Evolutionary conservation across 2,329 filamentous ascomycete genomes (phyloP), one percentile per base, ranked within the genome.

Genomic region (Allantophomopsis lycopodina): DNA sequence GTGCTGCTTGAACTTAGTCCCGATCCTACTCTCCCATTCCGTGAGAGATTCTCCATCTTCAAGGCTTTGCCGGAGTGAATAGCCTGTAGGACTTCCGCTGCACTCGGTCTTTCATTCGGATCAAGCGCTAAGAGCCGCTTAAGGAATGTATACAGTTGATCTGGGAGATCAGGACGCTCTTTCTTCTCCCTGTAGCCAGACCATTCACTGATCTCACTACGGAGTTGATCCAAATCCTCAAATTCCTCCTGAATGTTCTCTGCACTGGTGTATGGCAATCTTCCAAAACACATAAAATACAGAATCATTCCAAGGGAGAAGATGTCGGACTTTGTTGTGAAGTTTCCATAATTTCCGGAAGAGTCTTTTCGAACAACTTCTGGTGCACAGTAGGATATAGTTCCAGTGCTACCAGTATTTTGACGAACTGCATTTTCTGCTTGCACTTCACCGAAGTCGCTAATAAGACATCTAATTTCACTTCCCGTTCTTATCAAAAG

Each of bases 291-390:
- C 69, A 98, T 82, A 55, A 98, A 98, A 58, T 96, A 94, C 3
- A 98, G 70, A 41, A 96, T 96, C 89, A 98, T 95, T 37, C 91
- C 91, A 0, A 98, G 66, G 1, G 88, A 95, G 59, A 98, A 98
- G n/a, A 98, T 83, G 54, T 98, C 91, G 0, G 88, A 95, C 55
- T 96, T 98, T 18, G 85, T 88, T 0, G 87, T 94, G 53, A 98
- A 98, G 55, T 96, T 94, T 7, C 83, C 87, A 50, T 84, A 89
- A 1, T 71, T 71, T 0, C 89, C 89, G 20, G 66, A 68, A 0
- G 71, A 61, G 41, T 77, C 79, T 48, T 73, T 72, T 38, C 73
- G 77, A 21, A 98, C 65, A 0, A 98, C 93, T 59, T 98, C 91
- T 0, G 91, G 91, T 0, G 91, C 91, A 58, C 91, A 98, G 59